A percentile compares a stretch with the other conserved stretches of the same genome.
phyloP scores from a whole-genome alignment of 345 rosid species.

The Cardamine resedifolia region DNA sequence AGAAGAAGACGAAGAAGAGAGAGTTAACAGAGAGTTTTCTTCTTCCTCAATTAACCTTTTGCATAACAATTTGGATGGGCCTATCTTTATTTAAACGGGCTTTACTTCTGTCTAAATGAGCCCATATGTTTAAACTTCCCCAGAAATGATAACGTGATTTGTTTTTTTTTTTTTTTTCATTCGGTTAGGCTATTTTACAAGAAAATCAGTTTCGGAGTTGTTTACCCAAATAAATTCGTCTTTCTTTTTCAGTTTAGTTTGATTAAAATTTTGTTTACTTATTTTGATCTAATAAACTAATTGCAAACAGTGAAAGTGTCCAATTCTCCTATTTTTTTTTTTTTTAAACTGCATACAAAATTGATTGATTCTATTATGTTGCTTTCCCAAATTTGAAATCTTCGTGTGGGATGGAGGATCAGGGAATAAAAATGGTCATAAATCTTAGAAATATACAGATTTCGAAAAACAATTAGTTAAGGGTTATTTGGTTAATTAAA shows the following conservation, averaged over 20 bases:
- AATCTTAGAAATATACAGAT: not conserved
- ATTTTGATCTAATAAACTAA: no score
- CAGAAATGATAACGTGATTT: no score
- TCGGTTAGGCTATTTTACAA: no score
- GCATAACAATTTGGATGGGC: not conserved
- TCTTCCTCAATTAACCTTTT: conserved; percentile 29
- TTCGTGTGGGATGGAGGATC: not conserved
- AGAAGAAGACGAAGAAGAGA: conserved; percentile 17
- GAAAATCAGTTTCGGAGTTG: no score
- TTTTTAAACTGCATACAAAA: no score
- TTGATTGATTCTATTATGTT: not conserved
- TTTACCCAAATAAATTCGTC: no score
- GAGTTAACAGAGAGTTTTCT: conserved; percentile 20
- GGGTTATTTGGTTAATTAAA: not conserved
- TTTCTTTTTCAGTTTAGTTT: no score
- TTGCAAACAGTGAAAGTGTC: no score
- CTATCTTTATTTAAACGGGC: not conserved
- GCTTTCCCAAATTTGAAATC: not conserved
- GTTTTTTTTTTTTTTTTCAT: no score
- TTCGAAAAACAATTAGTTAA: not conserved
- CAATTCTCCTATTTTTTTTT: no score
- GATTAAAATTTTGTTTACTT: no score
- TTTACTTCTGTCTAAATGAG: not conserved
- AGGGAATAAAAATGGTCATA: not conserved
- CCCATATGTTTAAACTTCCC: not conserved